Evolutionary conservation across 2,329 filamentous ascomycete species (phyloP).

Genomic region (Beauveria rudraprayagi): DNA sequence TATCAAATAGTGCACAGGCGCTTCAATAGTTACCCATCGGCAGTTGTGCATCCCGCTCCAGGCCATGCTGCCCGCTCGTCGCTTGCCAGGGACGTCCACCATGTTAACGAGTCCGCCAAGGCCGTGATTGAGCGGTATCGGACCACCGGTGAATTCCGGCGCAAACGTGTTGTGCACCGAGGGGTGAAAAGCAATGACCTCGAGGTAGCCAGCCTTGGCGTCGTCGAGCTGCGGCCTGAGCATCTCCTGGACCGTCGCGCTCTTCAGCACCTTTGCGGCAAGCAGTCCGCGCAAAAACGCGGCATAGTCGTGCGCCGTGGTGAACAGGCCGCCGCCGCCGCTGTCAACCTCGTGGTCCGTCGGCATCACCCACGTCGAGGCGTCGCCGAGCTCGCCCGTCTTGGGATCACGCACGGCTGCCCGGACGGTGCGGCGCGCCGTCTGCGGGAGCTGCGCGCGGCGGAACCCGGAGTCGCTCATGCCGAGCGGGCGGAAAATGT

Average conservation of each 20-base stretch:
- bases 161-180: slow-evolving; percentile 21
- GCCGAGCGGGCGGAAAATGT: slow-evolving; percentile 20
- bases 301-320: slow-evolving; percentile 25
- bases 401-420: slow-evolving; percentile 1
- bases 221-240: slow-evolving; percentile 27
- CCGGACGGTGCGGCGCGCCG: slow-evolving; percentile 5
- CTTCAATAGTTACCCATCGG: slow-evolving; percentile 32
- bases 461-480: slow-evolving; percentile 21
- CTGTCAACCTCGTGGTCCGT: slow-evolving; percentile 22
- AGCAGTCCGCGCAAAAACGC: slow-evolving; percentile 21
- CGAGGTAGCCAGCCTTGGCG: slow-evolving; percentile 15
- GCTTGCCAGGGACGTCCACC: slow-evolving; percentile 31
- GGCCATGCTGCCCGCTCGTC: slow-evolving; percentile 33
- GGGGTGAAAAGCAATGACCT: slow-evolving; percentile 15
- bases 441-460: slow-evolving; percentile 8
- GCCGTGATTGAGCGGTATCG: slow-evolving; percentile 27
- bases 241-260: slow-evolving; percentile 20
- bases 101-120: slow-evolving; percentile 32
- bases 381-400: slow-evolving; percentile 4
- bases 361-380: slow-evolving; percentile 11
- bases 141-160: slow-evolving; percentile 27
- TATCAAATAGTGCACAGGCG: not conserved
- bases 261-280: slow-evolving; percentile 15
- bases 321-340: slow-evolving; percentile 28
- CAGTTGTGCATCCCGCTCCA: slow-evolving; percentile 37